These are phyloP conservation scores for Phaffia tasmanica DNA, from an alignment of 768 basidiomycete species.

Conservation along the genomic window DNA sequence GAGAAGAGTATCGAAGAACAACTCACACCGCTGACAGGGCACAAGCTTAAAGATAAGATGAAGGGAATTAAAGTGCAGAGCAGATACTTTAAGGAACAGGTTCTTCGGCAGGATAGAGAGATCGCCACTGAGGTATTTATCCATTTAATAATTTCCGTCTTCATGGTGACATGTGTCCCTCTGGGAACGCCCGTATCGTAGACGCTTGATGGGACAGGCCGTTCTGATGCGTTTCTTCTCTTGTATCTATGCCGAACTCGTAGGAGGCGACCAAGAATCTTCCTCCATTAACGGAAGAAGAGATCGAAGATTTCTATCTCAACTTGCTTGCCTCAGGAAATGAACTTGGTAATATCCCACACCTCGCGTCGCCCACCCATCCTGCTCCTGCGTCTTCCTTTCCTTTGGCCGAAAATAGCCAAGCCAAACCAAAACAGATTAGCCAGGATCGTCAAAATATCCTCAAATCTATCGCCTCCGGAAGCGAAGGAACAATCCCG, in stretches of 20 bases:
- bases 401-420: not conserved
- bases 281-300: conserved; percentile 17
- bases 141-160: no score
- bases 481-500: no score
- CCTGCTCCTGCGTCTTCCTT: not conserved
- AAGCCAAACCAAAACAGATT: not conserved
- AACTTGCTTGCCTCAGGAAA: conserved; percentile 24
- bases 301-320: conserved; percentile 25
- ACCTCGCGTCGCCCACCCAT: conserved; percentile 12
- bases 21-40: not conserved
- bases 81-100: conserved; percentile 3
- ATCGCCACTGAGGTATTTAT: not conserved
- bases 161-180: not conserved
- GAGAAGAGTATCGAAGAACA: no score
- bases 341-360: conserved; percentile 18
- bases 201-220: not conserved
- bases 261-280: conserved; percentile 2
- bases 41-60: conserved; percentile 2
- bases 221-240: not conserved
- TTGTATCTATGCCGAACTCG: not conserved
- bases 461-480: not conserved
- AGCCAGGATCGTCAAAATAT: not conserved
- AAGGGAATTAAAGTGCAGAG: conserved; percentile 8
- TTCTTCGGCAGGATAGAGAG: conserved; percentile 9
- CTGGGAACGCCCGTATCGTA: not conserved